Conservation (phyloP, 768 basidiomycete species). For the Boletus bicolor region DNA sequence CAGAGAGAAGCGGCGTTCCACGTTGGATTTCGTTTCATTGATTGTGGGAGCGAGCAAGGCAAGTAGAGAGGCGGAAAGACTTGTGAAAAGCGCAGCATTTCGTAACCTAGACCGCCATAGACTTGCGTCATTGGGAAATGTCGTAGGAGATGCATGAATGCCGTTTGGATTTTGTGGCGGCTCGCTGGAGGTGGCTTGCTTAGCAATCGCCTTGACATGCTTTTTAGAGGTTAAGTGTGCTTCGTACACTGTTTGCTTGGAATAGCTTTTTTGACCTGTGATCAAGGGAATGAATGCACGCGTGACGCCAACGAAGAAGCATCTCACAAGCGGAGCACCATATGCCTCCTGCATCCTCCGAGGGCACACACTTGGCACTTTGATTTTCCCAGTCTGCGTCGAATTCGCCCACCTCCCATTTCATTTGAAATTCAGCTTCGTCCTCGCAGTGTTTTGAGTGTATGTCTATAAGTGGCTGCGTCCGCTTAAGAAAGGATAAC, state of each 20-base stretch:
- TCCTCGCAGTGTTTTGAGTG: constrained; percentile 63
- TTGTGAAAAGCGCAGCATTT: constrained; percentile 67
- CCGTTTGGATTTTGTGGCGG: constrained; percentile 36
- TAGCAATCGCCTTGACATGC: constrained; percentile 87
- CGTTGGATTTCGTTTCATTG: constrained; percentile 91
- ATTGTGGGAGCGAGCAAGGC: constrained; percentile 59
- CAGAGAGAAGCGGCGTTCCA: constrained; percentile 93
- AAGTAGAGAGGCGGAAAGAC: constrained; percentile 68
- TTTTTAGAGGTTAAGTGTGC: constrained; percentile 95
- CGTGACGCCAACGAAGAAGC: constrained; percentile 1
- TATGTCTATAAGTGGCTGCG: constrained; percentile 78
- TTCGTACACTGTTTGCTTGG: constrained; percentile 97
- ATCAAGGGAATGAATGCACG: constrained; percentile 1
- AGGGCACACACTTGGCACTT: constrained; percentile 35
- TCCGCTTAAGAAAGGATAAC: constrained; percentile 79
- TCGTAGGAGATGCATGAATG: constrained; percentile 20
- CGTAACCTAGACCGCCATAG: constrained; percentile 49
- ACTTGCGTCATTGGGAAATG: constrained; percentile 33
- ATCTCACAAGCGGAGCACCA: constrained; percentile 93
- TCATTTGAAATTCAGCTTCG: constrained; percentile 65
- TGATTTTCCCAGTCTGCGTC: constrained; percentile 66
- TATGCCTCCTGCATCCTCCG: constrained; percentile 60
- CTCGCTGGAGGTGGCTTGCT: constrained; percentile 49
- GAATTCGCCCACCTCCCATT: constrained; percentile 79
- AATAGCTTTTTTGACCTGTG: constrained; percentile 88